Base-by-base conservation (phyloP, 352 stramenopile species). In the Elongisporangium undulatum region DNA sequence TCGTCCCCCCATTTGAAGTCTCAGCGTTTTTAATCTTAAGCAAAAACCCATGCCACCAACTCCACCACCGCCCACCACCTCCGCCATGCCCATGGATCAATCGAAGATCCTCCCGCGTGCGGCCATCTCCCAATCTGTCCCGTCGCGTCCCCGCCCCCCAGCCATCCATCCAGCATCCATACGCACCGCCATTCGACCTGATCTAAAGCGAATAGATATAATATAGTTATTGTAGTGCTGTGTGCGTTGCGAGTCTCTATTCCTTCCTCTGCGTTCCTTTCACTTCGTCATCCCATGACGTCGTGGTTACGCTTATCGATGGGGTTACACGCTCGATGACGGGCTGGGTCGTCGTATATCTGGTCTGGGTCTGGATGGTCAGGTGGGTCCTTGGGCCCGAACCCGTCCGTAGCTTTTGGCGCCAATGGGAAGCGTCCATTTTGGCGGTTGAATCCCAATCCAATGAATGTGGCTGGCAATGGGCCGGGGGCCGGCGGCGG, bases 401-500 rank as follows among this genome's bases (percentile, higher is more conserved):
- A 45, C 34, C 34, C 9, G 34, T 45, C 34, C 10, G 34, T 17
- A 17, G 34, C 34, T 45, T 45, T 45, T 45, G 34, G 34, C 34
- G 34, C 34, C 34, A 45, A 45, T 45, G 13, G 13, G 34, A 45
- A 45, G 13, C 34, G 9, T 45, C 34, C 34, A 45, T 45, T 45
- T 45, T 45, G 34, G 34, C 34, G 34, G 34, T 45, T 45, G 34
- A 45, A 45, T 45, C 26, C 4, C 26, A 45, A 45, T 45, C 34
- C 34, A 45, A 45, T 45, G 34, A 45, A 45, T 45, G 34, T 45
- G 34, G 34, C 34, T 45, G 38, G 41, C 19, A 58, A 48, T 51
- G 58, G n/a, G 20, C 23, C 19, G 53, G 38, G 2, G 39, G 67
- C 59, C 3, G 38, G 48, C 2, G 59, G 60, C 29, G 66, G 55